Evolutionary conservation across 148 eudicot genomes (phyloP).

Genomic region (Chenopodium quinoa): DNA sequence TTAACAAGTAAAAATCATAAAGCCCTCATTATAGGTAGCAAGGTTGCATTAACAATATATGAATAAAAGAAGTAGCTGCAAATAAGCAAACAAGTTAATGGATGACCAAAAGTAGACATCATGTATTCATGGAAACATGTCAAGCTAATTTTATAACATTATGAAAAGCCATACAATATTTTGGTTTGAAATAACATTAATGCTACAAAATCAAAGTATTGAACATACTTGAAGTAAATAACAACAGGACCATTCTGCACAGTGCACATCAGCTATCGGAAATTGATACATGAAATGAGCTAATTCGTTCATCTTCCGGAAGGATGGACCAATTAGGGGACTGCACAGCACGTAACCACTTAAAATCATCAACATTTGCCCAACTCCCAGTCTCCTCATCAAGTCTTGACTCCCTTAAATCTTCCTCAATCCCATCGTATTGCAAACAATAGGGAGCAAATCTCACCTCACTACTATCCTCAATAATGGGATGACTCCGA

Average conservation of each 20-base stretch:
- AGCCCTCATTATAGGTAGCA: not conserved
- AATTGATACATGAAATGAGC: slow-evolving; percentile 31
- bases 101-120: not conserved
- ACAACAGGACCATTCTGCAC: not conserved
- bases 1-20: not conserved
- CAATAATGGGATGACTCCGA: slow-evolving; percentile 83
- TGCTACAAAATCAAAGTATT: not conserved
- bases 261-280: slow-evolving; percentile 20
- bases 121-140: not conserved
- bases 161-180: not conserved
- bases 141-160: not conserved
- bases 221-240: not conserved
- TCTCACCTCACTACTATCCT: slow-evolving; percentile 68
- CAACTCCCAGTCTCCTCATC: slow-evolving; percentile 76
- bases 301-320: slow-evolving; percentile 55
- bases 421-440: slow-evolving; percentile 67
- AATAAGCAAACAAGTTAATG: not conserved
- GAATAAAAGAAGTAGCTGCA: not conserved
- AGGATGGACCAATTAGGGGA: slow-evolving; percentile 84
- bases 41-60: not conserved
- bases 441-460: slow-evolving; percentile 77
- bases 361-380: slow-evolving; percentile 87
- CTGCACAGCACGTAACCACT: slow-evolving; percentile 78
- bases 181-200: not conserved
- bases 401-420: slow-evolving; percentile 59